Base-by-base conservation (phyloP, 2,329 filamentous ascomycete species). In the Aspergillus sp. region DNA sequence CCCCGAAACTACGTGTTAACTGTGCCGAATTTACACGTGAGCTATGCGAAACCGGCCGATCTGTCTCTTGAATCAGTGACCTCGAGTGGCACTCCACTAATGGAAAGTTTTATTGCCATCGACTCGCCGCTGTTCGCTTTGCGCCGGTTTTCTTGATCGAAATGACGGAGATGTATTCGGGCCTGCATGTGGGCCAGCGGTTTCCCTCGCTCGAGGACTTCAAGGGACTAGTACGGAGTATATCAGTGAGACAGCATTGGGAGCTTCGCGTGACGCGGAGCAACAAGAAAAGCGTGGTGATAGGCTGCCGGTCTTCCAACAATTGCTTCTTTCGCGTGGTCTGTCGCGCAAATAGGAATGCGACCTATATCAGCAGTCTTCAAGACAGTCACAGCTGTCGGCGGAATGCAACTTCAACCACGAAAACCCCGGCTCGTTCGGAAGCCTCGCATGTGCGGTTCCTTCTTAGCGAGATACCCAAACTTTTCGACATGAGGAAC, bases 281-380 rank as follows among this genome's bases (percentile, higher is more conserved):
- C 64, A 76, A 76, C 58, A 74, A 73, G 59, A 75, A 76, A 52
- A 75, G 72, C 45, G 73, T 76, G 50, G 72, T 76, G n/a, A 68
- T 76, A 52, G 72, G 73, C 33, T 76, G 73, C 62, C 71, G 73
- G 45, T 75, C 73, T 6, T 72, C 70, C 31, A 57, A 64, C 60
- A 74, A 70, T 66, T 76, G 73, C 62, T 72, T 65, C 55, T 76
- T 76, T 58, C 74, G 74, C 15, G 74, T 74, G 37, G 73, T 76
- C 54, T 75, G 73, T 60, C 73, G 73, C 49, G 69, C 72, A 33
- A 76, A 75, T 64, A 75, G 75, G 59, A 73, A 73, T 57, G 64
- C 71, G 56, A 76, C 73, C 31, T 74, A 76, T 54, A 75, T 76
- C 58, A 76, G 71, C 54, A 75, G 70, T 52, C 64, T 75, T 48